Evolutionary conservation across 352 stramenopile genomes (phyloP), one percentile per base, ranked within the genome.

Genomic region (Pilasporangium apinafurcum): DNA sequence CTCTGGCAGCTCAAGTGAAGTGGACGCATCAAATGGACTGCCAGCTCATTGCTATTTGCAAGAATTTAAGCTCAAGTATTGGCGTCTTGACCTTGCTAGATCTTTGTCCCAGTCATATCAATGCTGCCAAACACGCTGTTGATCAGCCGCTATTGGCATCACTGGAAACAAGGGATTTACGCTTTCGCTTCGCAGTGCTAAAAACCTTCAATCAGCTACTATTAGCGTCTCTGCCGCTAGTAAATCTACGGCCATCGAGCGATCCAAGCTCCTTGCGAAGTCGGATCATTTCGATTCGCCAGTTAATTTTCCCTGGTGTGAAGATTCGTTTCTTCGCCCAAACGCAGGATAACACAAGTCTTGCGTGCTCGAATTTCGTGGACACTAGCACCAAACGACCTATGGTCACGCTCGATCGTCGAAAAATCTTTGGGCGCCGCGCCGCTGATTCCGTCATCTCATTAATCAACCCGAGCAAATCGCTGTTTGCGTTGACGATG

Each of bases 1-100:
- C 75, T 6, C 40, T 72, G 13, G 44, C 59, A 24, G 59, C 69
- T 12, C 73, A 87, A 51, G 42, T 36, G 10, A 82, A 83, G 51
- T 90, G 78, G 78, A 84, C 72, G 13, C 57, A 81, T 39, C 56
- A 64, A 17, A 90, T 90, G 78, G 78, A 90, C 53, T 70, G 66
- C 20, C 74, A 88, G 43, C 48, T 91, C 24, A 73, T 91, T 34
- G 46, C 56, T 12, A 45, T 80, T 21, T 65, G 55, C 24, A 61
- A 59, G 17, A 44, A 65, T 17, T 29, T 80, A 14, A 78, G 75
- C 27, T 54, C 62, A 13, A 62, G 44, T 8, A 57, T 86, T 26
- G 79, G 79, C 27, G 53, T 91, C 12, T 55, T 88, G 0, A 75
- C 62, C 12, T 48, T 88, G 8, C 61, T 59, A 18, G 75, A 91